phyloP scores from a whole-genome alignment of 257 asterid genomes.

The Leonotis leonurus region DNA sequence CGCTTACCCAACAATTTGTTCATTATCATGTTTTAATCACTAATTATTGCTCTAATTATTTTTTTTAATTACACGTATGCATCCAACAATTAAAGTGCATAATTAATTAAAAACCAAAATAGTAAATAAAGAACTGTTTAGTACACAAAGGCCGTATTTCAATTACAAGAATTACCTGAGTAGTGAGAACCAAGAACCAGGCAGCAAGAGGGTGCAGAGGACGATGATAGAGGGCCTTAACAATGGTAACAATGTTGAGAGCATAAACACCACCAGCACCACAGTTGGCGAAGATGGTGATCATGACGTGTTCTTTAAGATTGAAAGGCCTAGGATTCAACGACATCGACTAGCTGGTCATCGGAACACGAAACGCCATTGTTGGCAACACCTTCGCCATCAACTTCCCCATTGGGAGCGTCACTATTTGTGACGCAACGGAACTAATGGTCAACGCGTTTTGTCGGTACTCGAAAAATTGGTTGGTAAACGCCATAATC shows the following conservation, averaged over 20 bases:
- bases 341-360: slow-evolving; percentile 32
- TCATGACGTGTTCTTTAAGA: slow-evolving; percentile 64
- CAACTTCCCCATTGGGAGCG: slow-evolving; percentile 47
- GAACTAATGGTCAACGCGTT: slow-evolving; percentile 25
- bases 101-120: too few species aligned
- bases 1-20: too few species aligned
- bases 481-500: slow-evolving; percentile 41
- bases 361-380: slow-evolving; percentile 27
- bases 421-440: slow-evolving; percentile 44
- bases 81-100: too few species aligned
- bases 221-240: slow-evolving; percentile 52
- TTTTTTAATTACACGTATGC: too few species aligned
- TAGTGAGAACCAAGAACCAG: slow-evolving; percentile 43
- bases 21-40: too few species aligned
- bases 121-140: too few species aligned
- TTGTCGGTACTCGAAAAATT: slow-evolving; percentile 50
- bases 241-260: slow-evolving; percentile 32
- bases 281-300: slow-evolving; percentile 53
- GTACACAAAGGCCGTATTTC: too few species aligned
- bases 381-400: slow-evolving; percentile 48
- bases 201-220: slow-evolving; percentile 35
- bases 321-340: slow-evolving; percentile 63
- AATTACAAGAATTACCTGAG: slow-evolving; percentile 42
- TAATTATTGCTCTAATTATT: too few species aligned
- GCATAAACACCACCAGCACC: slow-evolving; percentile 55